Conservation (phyloP, 345 rosid genomes). For the Limnanthes douglasii region DNA sequence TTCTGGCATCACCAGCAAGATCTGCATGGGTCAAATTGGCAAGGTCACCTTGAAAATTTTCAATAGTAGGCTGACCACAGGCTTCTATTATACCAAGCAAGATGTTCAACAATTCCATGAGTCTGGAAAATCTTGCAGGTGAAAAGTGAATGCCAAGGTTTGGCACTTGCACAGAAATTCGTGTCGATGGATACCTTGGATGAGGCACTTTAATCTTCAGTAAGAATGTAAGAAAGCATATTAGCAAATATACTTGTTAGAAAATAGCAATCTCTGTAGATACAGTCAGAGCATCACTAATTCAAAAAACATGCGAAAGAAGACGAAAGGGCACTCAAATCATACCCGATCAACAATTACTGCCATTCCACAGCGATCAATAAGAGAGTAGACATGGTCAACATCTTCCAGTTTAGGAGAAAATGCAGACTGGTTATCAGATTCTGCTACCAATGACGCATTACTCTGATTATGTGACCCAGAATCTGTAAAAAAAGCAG, state of each 20-base stretch:
- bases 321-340: constrained; percentile 4
- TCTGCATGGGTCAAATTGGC: constrained; percentile 63
- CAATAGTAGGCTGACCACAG: constrained; percentile 49
- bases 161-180: constrained; percentile 91
- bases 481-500: constrained; percentile 78
- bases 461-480: constrained; percentile 31
- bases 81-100: constrained; percentile 35
- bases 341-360: constrained; percentile 93
- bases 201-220: constrained; percentile 76
- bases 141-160: constrained; percentile 93
- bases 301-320: constrained; percentile 6
- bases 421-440: constrained; percentile 20
- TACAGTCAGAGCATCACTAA: constrained; percentile 3
- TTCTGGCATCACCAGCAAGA: constrained; percentile 55
- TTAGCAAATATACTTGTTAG: neutral
- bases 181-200: constrained; percentile 77
- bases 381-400: constrained; percentile 50
- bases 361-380: constrained; percentile 93
- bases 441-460: constrained; percentile 22
- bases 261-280: constrained; percentile 7
- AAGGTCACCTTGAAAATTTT: constrained; percentile 39
- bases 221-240: constrained; percentile 9
- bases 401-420: constrained; percentile 29
- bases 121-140: constrained; percentile 60
- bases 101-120: constrained; percentile 58